phyloP scores from a whole-genome alignment of 2,329 filamentous ascomycete genomes.

The Botrytis cinerea region DNA sequence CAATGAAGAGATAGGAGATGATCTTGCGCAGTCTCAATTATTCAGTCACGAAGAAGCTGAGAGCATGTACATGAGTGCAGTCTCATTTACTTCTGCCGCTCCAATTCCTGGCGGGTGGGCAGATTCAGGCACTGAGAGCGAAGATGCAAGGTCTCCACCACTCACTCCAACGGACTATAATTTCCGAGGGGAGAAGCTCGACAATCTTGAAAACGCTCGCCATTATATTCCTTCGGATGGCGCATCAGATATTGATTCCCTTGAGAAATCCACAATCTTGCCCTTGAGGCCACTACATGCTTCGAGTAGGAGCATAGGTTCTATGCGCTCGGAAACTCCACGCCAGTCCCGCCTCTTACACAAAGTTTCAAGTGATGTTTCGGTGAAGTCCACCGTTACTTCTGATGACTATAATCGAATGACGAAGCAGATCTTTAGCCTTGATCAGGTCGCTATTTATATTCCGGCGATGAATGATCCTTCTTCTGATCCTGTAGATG shows the following conservation, averaged over 20 bases:
- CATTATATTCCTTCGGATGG: constrained; percentile 21
- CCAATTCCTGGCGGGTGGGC: constrained; percentile 38
- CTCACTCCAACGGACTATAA: constrained; percentile 30
- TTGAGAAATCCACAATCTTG: neutral
- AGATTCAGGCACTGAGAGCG: constrained; percentile 30
- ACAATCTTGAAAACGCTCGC: constrained; percentile 37
- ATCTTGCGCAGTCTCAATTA: constrained; percentile 64
- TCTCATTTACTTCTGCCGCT: constrained; percentile 48
- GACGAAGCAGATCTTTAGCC: constrained; percentile 41
- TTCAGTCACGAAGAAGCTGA: constrained; percentile 80
- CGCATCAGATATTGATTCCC: neutral
- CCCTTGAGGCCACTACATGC: constrained; percentile 21
- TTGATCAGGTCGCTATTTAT: constrained; percentile 44
- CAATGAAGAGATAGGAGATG: constrained; percentile 44
- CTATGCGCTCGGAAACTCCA: constrained; percentile 4
- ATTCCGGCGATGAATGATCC: constrained; percentile 32
- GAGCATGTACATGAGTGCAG: constrained; percentile 83
- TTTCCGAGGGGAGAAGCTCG: constrained; percentile 25
- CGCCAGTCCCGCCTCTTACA: constrained; percentile 28
- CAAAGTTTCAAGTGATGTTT: constrained; percentile 33
- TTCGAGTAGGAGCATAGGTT: constrained; percentile 24
- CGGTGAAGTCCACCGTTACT: constrained; percentile 36
- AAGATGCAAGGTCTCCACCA: constrained; percentile 28
- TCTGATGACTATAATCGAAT: constrained; percentile 38
- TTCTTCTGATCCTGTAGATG: constrained; percentile 18